Conservation (phyloP, 768 basidiomycete species). For the Epithele typhae region DNA sequence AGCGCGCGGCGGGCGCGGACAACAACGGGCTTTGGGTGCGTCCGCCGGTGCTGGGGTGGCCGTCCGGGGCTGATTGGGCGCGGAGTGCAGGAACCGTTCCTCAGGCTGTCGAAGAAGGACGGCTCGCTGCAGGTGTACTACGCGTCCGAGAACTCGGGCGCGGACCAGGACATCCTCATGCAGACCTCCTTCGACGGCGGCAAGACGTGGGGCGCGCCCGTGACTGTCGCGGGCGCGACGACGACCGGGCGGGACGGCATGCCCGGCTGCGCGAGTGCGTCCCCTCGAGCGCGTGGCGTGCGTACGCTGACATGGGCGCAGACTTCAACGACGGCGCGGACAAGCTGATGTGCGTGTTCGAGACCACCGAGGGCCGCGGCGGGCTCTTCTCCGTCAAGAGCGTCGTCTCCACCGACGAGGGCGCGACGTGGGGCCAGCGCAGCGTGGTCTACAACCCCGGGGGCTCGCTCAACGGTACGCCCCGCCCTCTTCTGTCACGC, state of each 20-base stretch:
- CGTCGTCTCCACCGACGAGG: constrained; percentile 2
- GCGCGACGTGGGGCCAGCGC: background rate
- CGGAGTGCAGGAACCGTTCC: background rate
- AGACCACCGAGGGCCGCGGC: constrained; percentile 2
- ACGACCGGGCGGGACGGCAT: constrained; percentile 1
- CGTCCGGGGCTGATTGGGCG: no score
- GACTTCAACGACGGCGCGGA: constrained; percentile 1
- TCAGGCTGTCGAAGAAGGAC: background rate
- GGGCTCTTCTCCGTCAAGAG: background rate
- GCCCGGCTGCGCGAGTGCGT: constrained; percentile 1
- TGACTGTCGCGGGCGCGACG: background rate
- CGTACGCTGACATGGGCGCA: background rate
- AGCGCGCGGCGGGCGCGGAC: background rate
- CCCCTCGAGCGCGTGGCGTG: no score
- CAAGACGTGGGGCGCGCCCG: background rate
- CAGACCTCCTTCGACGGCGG: background rate
- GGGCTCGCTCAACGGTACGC: background rate
- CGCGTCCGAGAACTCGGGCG: background rate
- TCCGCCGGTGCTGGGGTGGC: background rate
- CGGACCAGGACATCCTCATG: background rate
- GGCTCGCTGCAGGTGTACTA: background rate
- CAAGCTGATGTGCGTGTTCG: constrained; percentile 1
- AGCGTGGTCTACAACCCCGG: background rate
- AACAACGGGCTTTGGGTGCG: constrained; percentile 1
- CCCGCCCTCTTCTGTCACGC: no score